A percentile compares a stretch with the other conserved stretches of the same genome.
Conservation (phyloP, 805 yeast genomes). For the Myxozyma neglecta region DNA sequence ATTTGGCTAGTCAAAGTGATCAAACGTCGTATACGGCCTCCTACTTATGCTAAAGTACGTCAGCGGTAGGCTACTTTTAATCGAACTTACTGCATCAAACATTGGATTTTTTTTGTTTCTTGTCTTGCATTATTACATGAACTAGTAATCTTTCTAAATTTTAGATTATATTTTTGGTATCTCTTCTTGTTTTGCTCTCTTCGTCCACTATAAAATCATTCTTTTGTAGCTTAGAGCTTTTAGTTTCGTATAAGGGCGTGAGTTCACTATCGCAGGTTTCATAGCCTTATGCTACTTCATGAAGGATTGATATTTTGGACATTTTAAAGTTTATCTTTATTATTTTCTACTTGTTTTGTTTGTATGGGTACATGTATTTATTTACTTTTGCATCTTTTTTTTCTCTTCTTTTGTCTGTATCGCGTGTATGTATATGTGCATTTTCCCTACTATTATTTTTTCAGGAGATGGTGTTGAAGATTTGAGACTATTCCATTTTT, state of each 20-base stretch:
- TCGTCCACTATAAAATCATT: not conserved
- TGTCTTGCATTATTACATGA: not conserved
- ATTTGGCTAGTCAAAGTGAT: slow-evolving; percentile 83
- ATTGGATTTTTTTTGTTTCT: not conserved
- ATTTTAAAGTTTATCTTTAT: not conserved
- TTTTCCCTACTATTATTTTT: not conserved
- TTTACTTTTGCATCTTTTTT: not conserved
- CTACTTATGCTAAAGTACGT: slow-evolving; percentile 95
- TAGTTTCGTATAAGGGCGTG: too few relatives aligned
- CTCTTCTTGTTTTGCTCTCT: not conserved
- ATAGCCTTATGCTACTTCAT: too few relatives aligned
- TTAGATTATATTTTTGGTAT: not conserved
- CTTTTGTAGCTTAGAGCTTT: too few relatives aligned
- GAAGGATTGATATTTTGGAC: not conserved
- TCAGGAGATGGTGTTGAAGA: not conserved
- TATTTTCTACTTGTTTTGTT: not conserved
- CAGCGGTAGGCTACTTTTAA: slow-evolving; percentile 42
- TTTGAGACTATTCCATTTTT: not conserved
- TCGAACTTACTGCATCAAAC: not conserved
- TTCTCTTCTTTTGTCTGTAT: not conserved
- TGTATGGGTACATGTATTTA: not conserved
- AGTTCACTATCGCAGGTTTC: too few relatives aligned
- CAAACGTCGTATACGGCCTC: slow-evolving; percentile 79
- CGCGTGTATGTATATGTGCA: not conserved
- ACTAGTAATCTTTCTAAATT: not conserved